phyloP scores from a whole-genome alignment of 1,284 basidiomycete species.

The Pyrrhoderma lamaoense region DNA sequence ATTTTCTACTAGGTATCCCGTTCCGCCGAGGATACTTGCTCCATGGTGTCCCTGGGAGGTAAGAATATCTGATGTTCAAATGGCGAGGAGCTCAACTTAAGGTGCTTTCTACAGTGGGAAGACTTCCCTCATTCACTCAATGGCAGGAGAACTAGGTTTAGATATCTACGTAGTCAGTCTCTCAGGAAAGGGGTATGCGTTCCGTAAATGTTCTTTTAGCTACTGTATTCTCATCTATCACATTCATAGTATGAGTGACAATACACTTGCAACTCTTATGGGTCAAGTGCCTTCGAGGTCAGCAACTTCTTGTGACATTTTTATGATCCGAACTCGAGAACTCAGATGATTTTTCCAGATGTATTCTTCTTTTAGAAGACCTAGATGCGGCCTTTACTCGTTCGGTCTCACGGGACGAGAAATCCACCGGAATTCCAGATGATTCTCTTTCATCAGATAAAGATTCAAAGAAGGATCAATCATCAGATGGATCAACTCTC shows the following conservation, averaged over 20 bases:
- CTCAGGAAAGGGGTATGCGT: slow-evolving; percentile 68
- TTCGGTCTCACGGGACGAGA: slow-evolving; percentile 69
- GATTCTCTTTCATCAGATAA: slow-evolving; percentile 33
- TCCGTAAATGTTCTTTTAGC: slow-evolving; percentile 13
- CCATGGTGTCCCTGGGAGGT: slow-evolving; percentile 81
- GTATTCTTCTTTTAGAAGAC: slow-evolving; percentile 83
- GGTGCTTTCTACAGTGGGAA: slow-evolving; percentile 50
- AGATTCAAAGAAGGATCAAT: slow-evolving; percentile 30
- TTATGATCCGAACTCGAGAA: slow-evolving; percentile 17
- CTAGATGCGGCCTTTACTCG: slow-evolving; percentile 82
- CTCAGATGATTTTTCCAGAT: slow-evolving; percentile 37
- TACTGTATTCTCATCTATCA: background rate
- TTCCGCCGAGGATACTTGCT: slow-evolving; percentile 80
- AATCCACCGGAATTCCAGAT: slow-evolving; percentile 62
- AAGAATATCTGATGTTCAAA: slow-evolving; percentile 21
- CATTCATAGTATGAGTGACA: slow-evolving; percentile 73
- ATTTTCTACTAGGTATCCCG: slow-evolving; percentile 54
- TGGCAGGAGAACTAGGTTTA: slow-evolving; percentile 79
- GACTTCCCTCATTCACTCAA: slow-evolving; percentile 75
- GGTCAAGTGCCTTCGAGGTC: slow-evolving; percentile 78
- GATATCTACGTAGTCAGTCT: slow-evolving; percentile 85
- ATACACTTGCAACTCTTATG: slow-evolving; percentile 75
- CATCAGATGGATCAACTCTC: slow-evolving; percentile 63
- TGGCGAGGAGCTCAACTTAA: slow-evolving; percentile 19
- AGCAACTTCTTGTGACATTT: slow-evolving; percentile 15